These are phyloP conservation scores for Tolypocladium sp. DNA, from an alignment of 2,329 filamentous ascomycete species.

Conservation along the genomic window DNA sequence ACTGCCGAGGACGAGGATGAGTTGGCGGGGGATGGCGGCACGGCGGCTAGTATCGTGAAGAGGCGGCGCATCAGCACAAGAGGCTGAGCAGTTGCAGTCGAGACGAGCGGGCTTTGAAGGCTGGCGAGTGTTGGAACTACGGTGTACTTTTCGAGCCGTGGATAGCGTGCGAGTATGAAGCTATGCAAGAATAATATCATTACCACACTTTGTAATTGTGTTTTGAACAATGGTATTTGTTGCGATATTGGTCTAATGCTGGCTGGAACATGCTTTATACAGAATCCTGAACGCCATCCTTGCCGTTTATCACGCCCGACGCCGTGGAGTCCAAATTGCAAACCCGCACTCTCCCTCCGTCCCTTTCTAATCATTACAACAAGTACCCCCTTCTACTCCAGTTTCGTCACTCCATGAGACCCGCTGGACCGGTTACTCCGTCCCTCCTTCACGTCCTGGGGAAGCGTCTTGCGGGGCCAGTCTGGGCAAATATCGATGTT, in stretches of 20 bases:
- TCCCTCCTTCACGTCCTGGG: constrained; percentile 19
- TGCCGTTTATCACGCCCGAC: not conserved
- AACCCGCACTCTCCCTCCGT: not conserved
- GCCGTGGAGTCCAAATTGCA: not conserved
- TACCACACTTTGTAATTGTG: not conserved
- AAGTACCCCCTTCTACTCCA: constrained; percentile 6
- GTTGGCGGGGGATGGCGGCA: constrained; percentile 30
- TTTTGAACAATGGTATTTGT: not conserved
- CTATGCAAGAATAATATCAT: not conserved
- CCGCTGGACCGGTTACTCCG: constrained; percentile 23
- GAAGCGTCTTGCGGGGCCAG: constrained; percentile 70
- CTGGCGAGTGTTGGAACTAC: not conserved
- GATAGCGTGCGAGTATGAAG: not conserved
- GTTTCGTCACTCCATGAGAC: constrained; percentile 17
- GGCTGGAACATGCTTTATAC: not conserved
- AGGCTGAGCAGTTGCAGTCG: constrained; percentile 11
- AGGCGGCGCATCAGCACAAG: constrained; percentile 25
- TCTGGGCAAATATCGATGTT: constrained; percentile 83
- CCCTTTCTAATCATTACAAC: not conserved
- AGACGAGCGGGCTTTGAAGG: not conserved
- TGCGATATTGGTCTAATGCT: not conserved
- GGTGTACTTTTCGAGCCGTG: not conserved
- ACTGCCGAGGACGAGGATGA: constrained; percentile 43
- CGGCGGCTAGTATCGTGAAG: constrained; percentile 21
- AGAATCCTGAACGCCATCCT: not conserved